Base-by-base conservation (phyloP, 306 rosid species). In the Cucumis cinereus region DNA sequence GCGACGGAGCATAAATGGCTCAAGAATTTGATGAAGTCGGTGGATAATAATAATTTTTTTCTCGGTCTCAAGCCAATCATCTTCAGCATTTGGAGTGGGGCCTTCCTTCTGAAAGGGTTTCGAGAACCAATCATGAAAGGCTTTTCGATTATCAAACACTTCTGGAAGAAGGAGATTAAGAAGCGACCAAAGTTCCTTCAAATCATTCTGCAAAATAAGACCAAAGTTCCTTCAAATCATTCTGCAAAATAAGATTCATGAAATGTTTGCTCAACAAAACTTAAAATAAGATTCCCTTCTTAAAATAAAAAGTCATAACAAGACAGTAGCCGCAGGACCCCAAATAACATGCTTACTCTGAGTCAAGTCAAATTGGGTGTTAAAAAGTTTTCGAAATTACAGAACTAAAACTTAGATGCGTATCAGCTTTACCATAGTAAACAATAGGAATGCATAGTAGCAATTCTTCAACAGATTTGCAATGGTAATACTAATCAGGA, bases 1-100 rank as follows among this genome's bases (percentile, higher is more conserved):
- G 26, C 98, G 97, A 85, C 98, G 86, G 24, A 94, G 96, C 98
- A 94, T 94, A 84, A 94, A 94, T 77, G 98, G 98, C 86, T 94
- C 98, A 54, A 94, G 92, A 87, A 94, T 94, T 84, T 94, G 97
- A 86, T 94, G 98, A 79, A 94, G 97, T n/a, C 98, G 91, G 73
- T 94, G 97, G 79, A 94, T 94, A 45, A 90, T 89, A 85, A 94
- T 94, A 45, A 94, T 96, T 81, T 94, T 94, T 78, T 94, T 94
- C 75, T 94, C 98, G 11, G 98, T 94, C 91, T 94, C 98, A 81
- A 94, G 91, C 98, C 98, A 94, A 69, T 94, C 97, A 87, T 91
- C 97, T 63, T 94, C 98, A 63, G 88, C 89, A 85, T 87, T 84
- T 64, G 78, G 96, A n/a, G 64, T 83, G 67, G 93, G 88, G 76